A percentile compares a stretch with the other conserved stretches of the same genome.
phyloP scores from a whole-genome alignment of 2,329 filamentous ascomycete genomes.

The Fusarium cyanostomum region DNA sequence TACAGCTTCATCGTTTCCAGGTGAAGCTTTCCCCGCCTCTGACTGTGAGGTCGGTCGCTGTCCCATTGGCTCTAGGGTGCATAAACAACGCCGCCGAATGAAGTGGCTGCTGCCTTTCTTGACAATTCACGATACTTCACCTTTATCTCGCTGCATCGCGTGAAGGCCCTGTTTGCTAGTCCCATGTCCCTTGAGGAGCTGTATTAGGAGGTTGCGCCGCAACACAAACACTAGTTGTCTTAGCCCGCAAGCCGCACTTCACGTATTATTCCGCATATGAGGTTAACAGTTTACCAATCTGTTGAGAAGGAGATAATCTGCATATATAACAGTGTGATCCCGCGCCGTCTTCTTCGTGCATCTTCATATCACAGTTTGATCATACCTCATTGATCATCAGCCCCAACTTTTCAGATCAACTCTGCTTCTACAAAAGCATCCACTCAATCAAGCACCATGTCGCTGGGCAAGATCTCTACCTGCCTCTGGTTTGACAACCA shows the following conservation, averaged over 20 bases:
- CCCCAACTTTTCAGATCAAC: background rate
- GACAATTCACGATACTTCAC: conserved; percentile 21
- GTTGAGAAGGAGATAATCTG: no score
- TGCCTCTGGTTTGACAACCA: conserved; percentile 55
- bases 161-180: conserved; percentile 5
- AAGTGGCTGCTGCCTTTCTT: conserved; percentile 18
- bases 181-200: background rate
- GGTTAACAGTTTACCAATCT: no score
- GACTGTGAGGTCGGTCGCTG: background rate
- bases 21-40: conserved; percentile 9
- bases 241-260: conserved; percentile 5
- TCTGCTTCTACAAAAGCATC: background rate
- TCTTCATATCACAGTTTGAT: background rate
- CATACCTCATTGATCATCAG: background rate
- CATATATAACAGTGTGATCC: background rate
- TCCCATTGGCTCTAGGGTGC: conserved; percentile 12
- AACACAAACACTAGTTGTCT: conserved; percentile 6
- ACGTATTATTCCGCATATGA: background rate
- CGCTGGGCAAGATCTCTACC: conserved; percentile 41
- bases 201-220: background rate
- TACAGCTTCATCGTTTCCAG: background rate
- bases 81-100: conserved; percentile 8
- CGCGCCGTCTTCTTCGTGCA: background rate
- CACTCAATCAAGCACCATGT: conserved; percentile 20
- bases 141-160: background rate